A percentile compares a stretch with the other conserved stretches of the same genome.
These are phyloP conservation scores for Striga asiatica DNA, from an alignment of 257 asterid genomes.

Conservation along the genomic window DNA sequence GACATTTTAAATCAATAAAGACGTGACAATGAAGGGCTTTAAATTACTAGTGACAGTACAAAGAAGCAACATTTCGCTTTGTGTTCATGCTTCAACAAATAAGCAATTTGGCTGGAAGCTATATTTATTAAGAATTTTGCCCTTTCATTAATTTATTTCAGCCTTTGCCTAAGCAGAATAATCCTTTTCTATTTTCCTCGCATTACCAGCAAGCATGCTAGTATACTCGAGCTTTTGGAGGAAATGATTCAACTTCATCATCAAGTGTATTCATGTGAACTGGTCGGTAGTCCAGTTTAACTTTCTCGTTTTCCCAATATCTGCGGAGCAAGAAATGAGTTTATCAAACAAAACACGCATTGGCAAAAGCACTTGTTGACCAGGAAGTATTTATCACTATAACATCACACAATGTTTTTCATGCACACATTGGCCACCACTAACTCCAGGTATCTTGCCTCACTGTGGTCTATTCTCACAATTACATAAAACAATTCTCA, in stretches of 20 bases:
- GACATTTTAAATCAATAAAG: too few species aligned
- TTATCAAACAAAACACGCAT: neutral
- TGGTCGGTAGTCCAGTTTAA: slow-evolving; percentile 65
- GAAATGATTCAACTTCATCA: slow-evolving; percentile 72
- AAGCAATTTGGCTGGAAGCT: slow-evolving; percentile 16
- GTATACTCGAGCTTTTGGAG: slow-evolving; percentile 87
- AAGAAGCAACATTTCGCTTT: slow-evolving; percentile 14
- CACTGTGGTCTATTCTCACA: too few species aligned
- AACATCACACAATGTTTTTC: neutral
- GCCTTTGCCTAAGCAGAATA: slow-evolving; percentile 11
- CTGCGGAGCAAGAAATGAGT: slow-evolving; percentile 30
- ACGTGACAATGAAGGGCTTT: neutral
- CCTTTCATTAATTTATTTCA: slow-evolving; percentile 19
- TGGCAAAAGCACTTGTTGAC: neutral
- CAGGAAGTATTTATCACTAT: neutral
- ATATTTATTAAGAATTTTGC: slow-evolving; percentile 26
- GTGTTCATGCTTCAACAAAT: slow-evolving; percentile 21
- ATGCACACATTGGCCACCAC: too few species aligned
- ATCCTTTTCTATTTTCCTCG: neutral
- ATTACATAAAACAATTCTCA: too few species aligned
- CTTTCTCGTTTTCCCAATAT: slow-evolving; percentile 76
- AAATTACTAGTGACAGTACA: slow-evolving; percentile 1
- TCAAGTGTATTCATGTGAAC: slow-evolving; percentile 86
- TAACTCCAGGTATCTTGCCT: too few species aligned
- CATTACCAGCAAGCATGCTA: slow-evolving; percentile 20